A percentile compares a stretch with the other conserved stretches of the same genome.
These are phyloP conservation scores for Raddia guianensis DNA, from an alignment of 176 grass and related monocot species.

Conservation along the genomic window DNA sequence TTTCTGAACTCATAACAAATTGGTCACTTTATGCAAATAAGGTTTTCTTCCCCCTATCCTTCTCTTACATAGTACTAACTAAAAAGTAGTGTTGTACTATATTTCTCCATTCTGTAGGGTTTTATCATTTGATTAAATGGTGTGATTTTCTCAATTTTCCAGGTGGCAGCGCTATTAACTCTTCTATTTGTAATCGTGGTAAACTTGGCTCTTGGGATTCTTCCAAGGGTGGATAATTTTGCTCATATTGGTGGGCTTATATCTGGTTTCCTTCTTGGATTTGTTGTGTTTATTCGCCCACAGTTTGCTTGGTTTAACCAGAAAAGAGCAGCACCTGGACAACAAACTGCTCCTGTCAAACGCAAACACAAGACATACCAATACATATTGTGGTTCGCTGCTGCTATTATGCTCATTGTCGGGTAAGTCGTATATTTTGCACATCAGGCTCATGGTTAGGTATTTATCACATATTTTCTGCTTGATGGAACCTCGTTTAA, in stretches of 20 bases:
- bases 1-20: constrained; percentile 90
- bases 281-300: constrained; percentile 75
- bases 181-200: constrained; percentile 64
- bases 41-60: constrained; percentile 39
- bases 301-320: constrained; percentile 69
- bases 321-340: constrained; percentile 36
- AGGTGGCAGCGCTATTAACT: constrained; percentile 65
- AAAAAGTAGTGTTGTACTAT: background rate
- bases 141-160: constrained; percentile 22
- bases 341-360: constrained; percentile 27
- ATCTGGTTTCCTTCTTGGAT: constrained; percentile 90
- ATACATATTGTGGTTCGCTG: constrained; percentile 67
- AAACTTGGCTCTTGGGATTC: constrained; percentile 78
- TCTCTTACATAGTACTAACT: background rate
- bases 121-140: constrained; percentile 15
- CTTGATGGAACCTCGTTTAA: constrained; percentile 25
- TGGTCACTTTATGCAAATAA: constrained; percentile 96
- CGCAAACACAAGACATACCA: constrained; percentile 78
- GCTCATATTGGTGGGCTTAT: constrained; percentile 90
- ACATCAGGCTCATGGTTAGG: background rate
- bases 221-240: constrained; percentile 88
- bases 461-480: constrained; percentile 21
- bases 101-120: background rate
- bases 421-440: constrained; percentile 41
- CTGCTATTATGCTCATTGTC: constrained; percentile 51